phyloP scores from a whole-genome alignment of 78 protist genomes.

The Creolimax fragrantissima region DNA sequence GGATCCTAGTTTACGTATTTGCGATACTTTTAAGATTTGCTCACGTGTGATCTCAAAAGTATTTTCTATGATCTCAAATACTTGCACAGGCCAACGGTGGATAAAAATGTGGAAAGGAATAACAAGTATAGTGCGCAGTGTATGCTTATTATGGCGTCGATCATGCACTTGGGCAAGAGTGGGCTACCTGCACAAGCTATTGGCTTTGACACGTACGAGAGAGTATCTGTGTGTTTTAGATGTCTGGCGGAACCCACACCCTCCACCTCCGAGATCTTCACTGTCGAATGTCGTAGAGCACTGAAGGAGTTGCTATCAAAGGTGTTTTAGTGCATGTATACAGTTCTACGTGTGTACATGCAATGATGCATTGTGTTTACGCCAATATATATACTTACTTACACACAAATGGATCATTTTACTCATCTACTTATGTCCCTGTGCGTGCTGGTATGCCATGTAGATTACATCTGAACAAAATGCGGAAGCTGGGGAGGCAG shows the following conservation, averaged over 20 bases:
- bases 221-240: slow-evolving; percentile 51
- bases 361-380: too few species aligned
- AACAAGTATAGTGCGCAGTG: slow-evolving; percentile 1
- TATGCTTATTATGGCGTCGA: slow-evolving; percentile 38
- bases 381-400: background rate
- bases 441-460: too few species aligned
- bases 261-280: background rate
- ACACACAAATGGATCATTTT: background rate
- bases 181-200: slow-evolving; percentile 1
- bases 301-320: background rate
- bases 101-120: background rate
- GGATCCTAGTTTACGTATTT: too few species aligned
- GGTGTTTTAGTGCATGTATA: background rate
- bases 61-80: too few species aligned
- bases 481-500: background rate
- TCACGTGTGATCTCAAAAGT: too few species aligned
- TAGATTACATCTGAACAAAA: background rate
- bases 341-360: background rate
- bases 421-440: too few species aligned
- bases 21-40: too few species aligned
- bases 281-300: background rate
- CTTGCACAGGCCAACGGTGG: background rate
- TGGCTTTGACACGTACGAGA: slow-evolving; percentile 61
- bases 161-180: slow-evolving; percentile 49
- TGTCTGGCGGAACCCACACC: slow-evolving; percentile 28